Base-by-base conservation (phyloP, 495 filamentous ascomycete genomes). In the Lepraria neglecta region DNA sequence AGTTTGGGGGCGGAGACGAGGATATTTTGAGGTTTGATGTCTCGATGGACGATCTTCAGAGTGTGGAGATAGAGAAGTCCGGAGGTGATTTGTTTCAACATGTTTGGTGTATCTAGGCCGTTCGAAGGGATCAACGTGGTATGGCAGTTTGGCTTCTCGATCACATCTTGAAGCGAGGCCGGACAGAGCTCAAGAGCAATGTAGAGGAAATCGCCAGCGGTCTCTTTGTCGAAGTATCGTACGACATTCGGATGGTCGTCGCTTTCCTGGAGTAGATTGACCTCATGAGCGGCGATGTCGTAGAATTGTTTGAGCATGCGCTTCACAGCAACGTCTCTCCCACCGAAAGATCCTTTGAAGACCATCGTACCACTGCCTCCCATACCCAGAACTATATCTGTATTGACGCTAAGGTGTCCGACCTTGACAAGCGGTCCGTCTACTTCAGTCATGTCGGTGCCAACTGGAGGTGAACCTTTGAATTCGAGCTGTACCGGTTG, bases 11-110 rank as follows among this genome's bases (percentile, higher is more conserved):
- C 73, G 19, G 78, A 79, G 54, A 96, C 90, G 0, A 98, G 79
- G 50, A 97, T 96, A 66, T 98, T 98, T 67, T 97, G 94, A 1
- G 94, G 94, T 70, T 98, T 98, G 65, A 98, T 79, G 72, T 98
- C 94, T 53, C 94, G 88, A 71, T 98, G 94, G 14, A 98, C 95
- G 66, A 98, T 96, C 56, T 95, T 87, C 48, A 97, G 80, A 15
- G 84, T 87, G 72, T 98, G 94, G 21, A 98, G 77, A 74, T 97
- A 91, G 58, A 86, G 83, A 15, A 98, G 77, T 19, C 94, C 94
- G 43, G 85, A 84, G 10, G 89, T 87, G 63, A 97, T 89, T 70
- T 98, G 94, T 45, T 87, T 84, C 35, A 97, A 74, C 19, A 94
- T 83, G 58, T 82, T 78, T 0, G 81, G 82, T 61, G 82, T 72